Percentiles rank a stretch among this genome's conserved stretches.
phyloP scores from a whole-genome alignment of 2,329 filamentous ascomycete genomes.

The Pestalotiopsis sp. region DNA sequence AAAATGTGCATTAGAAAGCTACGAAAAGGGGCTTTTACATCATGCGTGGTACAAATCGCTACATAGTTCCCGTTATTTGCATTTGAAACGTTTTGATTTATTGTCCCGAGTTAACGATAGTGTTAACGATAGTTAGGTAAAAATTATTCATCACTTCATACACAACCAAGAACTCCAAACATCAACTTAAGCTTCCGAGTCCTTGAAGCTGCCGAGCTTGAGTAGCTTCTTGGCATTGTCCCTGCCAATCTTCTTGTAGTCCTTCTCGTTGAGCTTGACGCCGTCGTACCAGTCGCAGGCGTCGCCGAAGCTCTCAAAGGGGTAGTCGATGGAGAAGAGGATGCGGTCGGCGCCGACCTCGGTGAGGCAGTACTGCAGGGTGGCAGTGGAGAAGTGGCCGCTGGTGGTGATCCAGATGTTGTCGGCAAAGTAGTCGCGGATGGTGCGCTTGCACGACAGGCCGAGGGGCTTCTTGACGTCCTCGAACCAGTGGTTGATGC shows the following conservation, averaged over 20 bases:
- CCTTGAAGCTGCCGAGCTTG: slow-evolving; percentile 39
- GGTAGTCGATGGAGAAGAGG: slow-evolving; percentile 57
- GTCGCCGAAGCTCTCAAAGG: slow-evolving; percentile 49
- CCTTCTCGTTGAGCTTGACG: slow-evolving; percentile 19
- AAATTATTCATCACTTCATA: not conserved
- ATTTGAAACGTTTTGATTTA: not conserved
- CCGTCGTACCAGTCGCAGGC: slow-evolving; percentile 45
- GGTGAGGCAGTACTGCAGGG: slow-evolving; percentile 50
- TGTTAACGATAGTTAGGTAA: not conserved
- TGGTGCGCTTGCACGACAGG: slow-evolving; percentile 49
- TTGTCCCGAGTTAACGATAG: not conserved
- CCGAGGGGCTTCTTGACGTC: slow-evolving; percentile 55
- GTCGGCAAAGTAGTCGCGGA: slow-evolving; percentile 54
- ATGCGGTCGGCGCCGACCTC: slow-evolving; percentile 53
- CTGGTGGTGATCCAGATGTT: slow-evolving; percentile 62
- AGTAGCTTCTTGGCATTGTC: slow-evolving; percentile 46
- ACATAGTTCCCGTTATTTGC: not conserved
- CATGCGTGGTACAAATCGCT: not conserved
- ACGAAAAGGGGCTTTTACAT: too few species aligned
- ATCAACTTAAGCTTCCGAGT: slow-evolving; percentile 24
- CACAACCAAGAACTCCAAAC: not conserved
- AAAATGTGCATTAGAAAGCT: too few species aligned
- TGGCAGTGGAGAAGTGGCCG: slow-evolving; percentile 58
- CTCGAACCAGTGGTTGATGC: slow-evolving; percentile 59
- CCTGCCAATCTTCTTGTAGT: slow-evolving; percentile 41